phyloP scores from a whole-genome alignment of 495 filamentous ascomycete species.

The Penicillium canariense region DNA sequence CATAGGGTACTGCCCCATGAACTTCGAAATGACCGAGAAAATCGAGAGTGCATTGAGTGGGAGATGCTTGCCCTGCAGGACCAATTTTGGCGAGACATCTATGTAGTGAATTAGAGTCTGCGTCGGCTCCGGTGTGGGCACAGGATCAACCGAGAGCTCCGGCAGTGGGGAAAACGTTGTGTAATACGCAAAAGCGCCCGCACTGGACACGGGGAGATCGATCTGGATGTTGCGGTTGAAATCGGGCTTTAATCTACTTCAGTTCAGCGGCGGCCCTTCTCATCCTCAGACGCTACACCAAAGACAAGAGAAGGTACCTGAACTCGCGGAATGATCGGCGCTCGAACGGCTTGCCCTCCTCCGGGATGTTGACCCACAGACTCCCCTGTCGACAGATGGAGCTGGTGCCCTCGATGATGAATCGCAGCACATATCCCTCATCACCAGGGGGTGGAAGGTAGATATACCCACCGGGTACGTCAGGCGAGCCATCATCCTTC shows the following conservation, averaged over 20 bases:
- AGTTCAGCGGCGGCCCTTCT: slow-evolving; percentile 21
- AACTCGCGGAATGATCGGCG: slow-evolving; percentile 78
- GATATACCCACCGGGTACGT: slow-evolving; percentile 85
- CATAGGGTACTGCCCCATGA: slow-evolving; percentile 86
- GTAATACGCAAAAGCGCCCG: slow-evolving; percentile 97
- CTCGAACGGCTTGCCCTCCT: slow-evolving; percentile 66
- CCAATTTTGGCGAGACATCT: slow-evolving; percentile 83
- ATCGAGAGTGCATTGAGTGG: slow-evolving; percentile 85
- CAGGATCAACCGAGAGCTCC: slow-evolving; percentile 60
- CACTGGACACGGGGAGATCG: slow-evolving; percentile 73
- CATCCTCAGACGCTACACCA: background rate
- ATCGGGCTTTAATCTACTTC: slow-evolving; percentile 73
- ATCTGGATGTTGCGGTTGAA: slow-evolving; percentile 91
- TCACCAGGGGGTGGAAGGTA: slow-evolving; percentile 76
- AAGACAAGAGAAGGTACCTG: slow-evolving; percentile 55
- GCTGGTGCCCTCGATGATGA: slow-evolving; percentile 92
- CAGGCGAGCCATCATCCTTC: slow-evolving; percentile 87
- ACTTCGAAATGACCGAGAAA: slow-evolving; percentile 95
- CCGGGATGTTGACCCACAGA: slow-evolving; percentile 93
- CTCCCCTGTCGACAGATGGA: slow-evolving; percentile 92
- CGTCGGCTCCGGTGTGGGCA: slow-evolving; percentile 53
- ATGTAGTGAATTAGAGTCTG: slow-evolving; percentile 80
- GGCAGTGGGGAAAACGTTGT: slow-evolving; percentile 88
- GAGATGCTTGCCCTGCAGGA: slow-evolving; percentile 63
- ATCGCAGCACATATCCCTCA: slow-evolving; percentile 75